Evolutionary conservation across 495 filamentous ascomycete genomes (phyloP).

Genomic region (Neurospora sp.): DNA sequence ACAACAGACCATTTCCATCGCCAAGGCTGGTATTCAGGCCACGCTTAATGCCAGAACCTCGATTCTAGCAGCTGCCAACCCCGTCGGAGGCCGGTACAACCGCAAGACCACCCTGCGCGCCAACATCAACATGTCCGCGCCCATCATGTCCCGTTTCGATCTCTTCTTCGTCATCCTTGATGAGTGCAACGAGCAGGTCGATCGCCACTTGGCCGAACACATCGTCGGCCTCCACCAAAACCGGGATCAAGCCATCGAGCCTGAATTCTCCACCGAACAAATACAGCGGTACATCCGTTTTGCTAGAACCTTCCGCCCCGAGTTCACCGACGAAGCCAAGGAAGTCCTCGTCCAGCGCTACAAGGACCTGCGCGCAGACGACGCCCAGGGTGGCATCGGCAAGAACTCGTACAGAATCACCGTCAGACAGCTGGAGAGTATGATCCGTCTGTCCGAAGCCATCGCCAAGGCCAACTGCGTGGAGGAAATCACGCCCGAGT

Average conservation of each 20-base stretch:
- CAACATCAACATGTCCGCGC: constrained; percentile 97
- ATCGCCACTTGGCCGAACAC: constrained; percentile 83
- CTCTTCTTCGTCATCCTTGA: constrained; percentile 98
- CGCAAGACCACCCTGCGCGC: constrained; percentile 84
- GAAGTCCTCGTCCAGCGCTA: constrained; percentile 80
- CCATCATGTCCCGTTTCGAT: constrained; percentile 98
- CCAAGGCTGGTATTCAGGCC: constrained; percentile 96
- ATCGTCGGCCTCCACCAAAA: constrained; percentile 92
- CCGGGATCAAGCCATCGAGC: constrained; percentile 79
- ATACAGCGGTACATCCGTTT: constrained; percentile 96
- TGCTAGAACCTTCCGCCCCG: constrained; percentile 85
- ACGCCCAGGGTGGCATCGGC: constrained; percentile 88
- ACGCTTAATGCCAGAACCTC: constrained; percentile 92
- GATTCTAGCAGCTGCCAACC: constrained; percentile 94
- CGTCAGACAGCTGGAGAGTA: constrained; percentile 85
- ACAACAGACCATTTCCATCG: constrained; percentile 99
- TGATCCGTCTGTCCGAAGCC: constrained; percentile 90
- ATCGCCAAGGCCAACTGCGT: constrained; percentile 97
- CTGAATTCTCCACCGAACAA: constrained; percentile 93
- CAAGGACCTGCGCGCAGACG: constrained; percentile 89
- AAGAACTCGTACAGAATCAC: constrained; percentile 94
- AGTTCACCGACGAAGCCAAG: constrained; percentile 84
- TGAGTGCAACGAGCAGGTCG: constrained; percentile 85
- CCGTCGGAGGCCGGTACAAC: constrained; percentile 92
- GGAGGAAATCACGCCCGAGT: constrained; percentile 72